A percentile compares a stretch with the other conserved stretches of the same genome.
These are phyloP conservation scores for Leccinum pachyderme DNA, from an alignment of 1,284 basidiomycete genomes.

Conservation along the genomic window DNA sequence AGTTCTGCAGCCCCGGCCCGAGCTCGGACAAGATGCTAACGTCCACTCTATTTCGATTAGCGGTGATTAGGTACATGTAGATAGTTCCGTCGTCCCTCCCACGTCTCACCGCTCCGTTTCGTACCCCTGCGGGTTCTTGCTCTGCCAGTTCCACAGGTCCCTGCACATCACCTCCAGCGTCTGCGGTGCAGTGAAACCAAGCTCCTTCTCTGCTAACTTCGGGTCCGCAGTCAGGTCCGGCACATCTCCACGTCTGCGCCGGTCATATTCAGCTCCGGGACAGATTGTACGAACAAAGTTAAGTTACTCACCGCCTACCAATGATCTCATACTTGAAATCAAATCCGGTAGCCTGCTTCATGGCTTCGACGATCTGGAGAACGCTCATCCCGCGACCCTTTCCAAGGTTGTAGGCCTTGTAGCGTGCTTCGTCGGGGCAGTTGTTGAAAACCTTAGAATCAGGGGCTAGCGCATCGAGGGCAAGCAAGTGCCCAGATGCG, in stretches of 20 bases:
- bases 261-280: conserved; percentile 6
- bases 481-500: conserved; percentile 89
- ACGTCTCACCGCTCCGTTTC: conserved; percentile 17
- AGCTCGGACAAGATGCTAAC: neutral
- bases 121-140: conserved; percentile 79
- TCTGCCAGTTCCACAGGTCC: conserved; percentile 94
- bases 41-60: conserved; percentile 6
- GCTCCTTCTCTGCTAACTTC: conserved; percentile 86
- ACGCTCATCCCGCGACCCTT: conserved; percentile 93
- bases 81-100: neutral
- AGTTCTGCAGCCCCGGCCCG: neutral
- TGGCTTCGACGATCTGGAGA: conserved; percentile 92
- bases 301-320: conserved; percentile 71
- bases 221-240: conserved; percentile 97
- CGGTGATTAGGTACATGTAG: conserved; percentile 20
- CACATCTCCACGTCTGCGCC: conserved; percentile 85
- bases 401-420: conserved; percentile 96
- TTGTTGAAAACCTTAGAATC: conserved; percentile 59
- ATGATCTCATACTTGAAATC: conserved; percentile 90
- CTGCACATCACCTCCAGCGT: conserved; percentile 87
- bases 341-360: conserved; percentile 89
- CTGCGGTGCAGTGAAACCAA: conserved; percentile 87
- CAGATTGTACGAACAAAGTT: neutral
- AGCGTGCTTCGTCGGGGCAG: conserved; percentile 55
- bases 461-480: conserved; percentile 80